Conservation (phyloP, 1,139 yeast species). For the Kodamaea sp. region DNA sequence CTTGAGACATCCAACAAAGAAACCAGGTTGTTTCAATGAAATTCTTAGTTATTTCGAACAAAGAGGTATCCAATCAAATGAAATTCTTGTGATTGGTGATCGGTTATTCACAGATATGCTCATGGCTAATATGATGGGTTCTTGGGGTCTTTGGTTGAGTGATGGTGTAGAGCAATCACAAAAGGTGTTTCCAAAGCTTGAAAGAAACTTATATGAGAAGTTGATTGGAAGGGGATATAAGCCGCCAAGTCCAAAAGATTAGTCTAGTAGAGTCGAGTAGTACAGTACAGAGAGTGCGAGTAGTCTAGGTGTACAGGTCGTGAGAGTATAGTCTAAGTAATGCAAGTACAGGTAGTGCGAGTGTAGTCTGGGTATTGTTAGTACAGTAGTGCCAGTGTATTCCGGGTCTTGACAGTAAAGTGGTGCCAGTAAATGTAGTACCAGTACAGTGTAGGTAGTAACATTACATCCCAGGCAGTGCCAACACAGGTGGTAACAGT, state of each 20-base stretch:
- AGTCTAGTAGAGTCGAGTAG: background rate
- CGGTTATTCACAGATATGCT: slow-evolving; percentile 84
- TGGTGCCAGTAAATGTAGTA: no score
- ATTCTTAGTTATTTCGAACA: slow-evolving; percentile 55
- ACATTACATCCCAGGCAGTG: no score
- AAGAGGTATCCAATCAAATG: slow-evolving; percentile 51
- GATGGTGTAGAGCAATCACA: slow-evolving; percentile 66
- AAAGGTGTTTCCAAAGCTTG: slow-evolving; percentile 50
- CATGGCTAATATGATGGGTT: slow-evolving; percentile 93
- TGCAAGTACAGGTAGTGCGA: no score
- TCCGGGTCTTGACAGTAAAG: no score
- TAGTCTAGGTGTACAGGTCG: no score
- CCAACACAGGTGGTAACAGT: no score
- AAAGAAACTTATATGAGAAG: slow-evolving; percentile 40
- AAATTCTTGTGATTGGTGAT: slow-evolving; percentile 87
- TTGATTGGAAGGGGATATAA: slow-evolving; percentile 12
- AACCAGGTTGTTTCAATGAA: slow-evolving; percentile 84
- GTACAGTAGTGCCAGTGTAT: no score
- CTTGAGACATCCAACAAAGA: slow-evolving; percentile 72
- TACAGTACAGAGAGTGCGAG: no score
- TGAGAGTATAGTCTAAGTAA: no score
- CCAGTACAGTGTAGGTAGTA: no score
- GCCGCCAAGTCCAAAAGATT: background rate
- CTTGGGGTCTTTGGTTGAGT: slow-evolving; percentile 78
- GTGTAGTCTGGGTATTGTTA: no score